Evolutionary conservation across 1,284 basidiomycete genomes (phyloP).

Genomic region (Tranzscheliella williamsii): DNA sequence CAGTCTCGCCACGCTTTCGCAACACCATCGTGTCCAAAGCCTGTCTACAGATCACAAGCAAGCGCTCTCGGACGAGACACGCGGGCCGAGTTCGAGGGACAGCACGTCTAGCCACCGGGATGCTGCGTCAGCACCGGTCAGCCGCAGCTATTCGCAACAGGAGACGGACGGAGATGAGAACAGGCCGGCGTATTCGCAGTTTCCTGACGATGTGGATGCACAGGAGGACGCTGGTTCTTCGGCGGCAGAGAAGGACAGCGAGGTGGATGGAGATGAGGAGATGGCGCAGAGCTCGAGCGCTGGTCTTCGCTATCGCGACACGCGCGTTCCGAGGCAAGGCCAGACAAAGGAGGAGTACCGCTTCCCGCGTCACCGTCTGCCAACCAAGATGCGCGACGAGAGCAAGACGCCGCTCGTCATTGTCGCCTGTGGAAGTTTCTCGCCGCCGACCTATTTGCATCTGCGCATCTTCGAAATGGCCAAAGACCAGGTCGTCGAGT

Average conservation of each 20-base stretch:
- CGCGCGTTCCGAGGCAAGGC: constrained; percentile 41
- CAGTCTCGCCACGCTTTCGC: constrained; percentile 28
- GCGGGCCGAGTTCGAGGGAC: no score
- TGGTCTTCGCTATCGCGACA: constrained; percentile 7
- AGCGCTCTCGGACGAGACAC: no score
- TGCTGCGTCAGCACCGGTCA: no score
- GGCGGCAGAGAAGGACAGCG: constrained; percentile 40
- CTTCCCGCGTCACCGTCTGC: constrained; percentile 56
- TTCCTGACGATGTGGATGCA: constrained; percentile 34
- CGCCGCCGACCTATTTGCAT: constrained; percentile 67
- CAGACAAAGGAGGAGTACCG: constrained; percentile 51
- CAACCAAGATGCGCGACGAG: constrained; percentile 56
- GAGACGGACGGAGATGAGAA: no score
- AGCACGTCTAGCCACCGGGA: no score
- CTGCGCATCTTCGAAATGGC: constrained; percentile 97
- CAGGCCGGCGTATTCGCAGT: constrained; percentile 35
- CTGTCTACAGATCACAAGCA: no score
- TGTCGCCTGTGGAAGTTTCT: constrained; percentile 67
- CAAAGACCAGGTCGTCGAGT: constrained; percentile 88
- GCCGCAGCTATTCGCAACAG: no score
- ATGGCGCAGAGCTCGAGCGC: neutral
- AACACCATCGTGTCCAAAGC: no score
- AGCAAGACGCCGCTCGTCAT: constrained; percentile 58
- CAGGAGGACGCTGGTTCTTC: constrained; percentile 34
- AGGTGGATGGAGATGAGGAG: constrained; percentile 37